Percentiles rank a stretch among this genome's conserved stretches.
Conservation (phyloP, 495 filamentous ascomycete species). For the Aspergillus leporis region DNA sequence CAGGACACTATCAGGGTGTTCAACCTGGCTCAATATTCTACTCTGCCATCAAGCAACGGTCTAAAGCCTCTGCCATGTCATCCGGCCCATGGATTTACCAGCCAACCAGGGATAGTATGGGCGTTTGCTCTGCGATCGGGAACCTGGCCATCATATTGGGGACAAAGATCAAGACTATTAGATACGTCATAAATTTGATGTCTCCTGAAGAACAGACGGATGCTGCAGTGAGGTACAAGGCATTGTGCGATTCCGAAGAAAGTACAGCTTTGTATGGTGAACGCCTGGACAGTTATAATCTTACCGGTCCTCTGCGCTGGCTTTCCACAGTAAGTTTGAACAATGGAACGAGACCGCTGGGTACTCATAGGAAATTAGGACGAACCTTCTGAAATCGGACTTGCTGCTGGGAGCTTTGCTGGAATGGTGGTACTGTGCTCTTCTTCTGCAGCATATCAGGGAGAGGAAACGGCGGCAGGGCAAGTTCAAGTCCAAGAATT, state of each 20-base stretch:
- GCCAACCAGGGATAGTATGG: neutral
- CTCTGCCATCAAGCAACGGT: constrained; percentile 24
- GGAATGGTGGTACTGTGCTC: constrained; percentile 28
- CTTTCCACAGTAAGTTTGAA: constrained; percentile 30
- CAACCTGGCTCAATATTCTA: constrained; percentile 33
- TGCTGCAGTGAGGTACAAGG: constrained; percentile 10
- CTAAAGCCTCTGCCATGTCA: constrained; percentile 26
- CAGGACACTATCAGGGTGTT: constrained; percentile 15
- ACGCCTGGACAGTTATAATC: constrained; percentile 15
- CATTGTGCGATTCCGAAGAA: constrained; percentile 14
- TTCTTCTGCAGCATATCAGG: constrained; percentile 20
- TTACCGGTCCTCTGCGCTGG: constrained; percentile 42
- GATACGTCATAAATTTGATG: constrained; percentile 22
- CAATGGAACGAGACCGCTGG: neutral
- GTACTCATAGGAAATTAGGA: constrained; percentile 21
- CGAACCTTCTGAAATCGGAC: constrained; percentile 13
- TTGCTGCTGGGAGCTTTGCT: constrained; percentile 26
- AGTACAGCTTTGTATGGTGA: constrained; percentile 16
- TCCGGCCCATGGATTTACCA: constrained; percentile 42
- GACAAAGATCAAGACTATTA: constrained; percentile 32
- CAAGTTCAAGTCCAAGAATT: constrained; percentile 19
- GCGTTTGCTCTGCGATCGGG: constrained; percentile 18
- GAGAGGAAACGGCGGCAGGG: neutral
- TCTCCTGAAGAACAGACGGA: neutral
- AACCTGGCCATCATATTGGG: constrained; percentile 34